These are phyloP conservation scores for Quercus berberidifolia DNA, from an alignment of 306 rosid genomes.

Conservation along the genomic window DNA sequence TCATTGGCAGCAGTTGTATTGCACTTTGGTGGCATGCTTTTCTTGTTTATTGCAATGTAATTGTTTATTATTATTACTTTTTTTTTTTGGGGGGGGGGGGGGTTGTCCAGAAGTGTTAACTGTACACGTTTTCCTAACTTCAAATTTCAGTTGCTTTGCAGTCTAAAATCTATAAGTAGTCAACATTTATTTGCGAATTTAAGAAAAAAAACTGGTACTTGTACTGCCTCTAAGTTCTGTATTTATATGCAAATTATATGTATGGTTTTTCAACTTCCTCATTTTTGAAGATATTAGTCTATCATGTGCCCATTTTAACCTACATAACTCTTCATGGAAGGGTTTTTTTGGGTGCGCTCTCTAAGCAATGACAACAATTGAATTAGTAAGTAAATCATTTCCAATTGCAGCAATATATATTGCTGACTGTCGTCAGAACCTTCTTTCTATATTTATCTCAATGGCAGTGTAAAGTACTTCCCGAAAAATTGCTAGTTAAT, in stretches of 20 bases:
- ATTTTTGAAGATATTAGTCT: background rate
- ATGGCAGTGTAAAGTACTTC: no score
- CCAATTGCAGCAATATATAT: background rate
- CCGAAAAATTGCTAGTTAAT: no score
- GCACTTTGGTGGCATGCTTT: background rate
- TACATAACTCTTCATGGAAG: background rate
- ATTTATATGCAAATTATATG: background rate
- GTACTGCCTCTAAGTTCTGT: no score
- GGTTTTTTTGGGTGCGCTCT: background rate
- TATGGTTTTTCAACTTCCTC: background rate
- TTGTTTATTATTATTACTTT: background rate
- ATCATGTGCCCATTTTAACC: background rate
- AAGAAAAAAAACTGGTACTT: background rate
- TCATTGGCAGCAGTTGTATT: background rate
- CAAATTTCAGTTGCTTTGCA: background rate
- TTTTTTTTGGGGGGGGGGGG: no score
- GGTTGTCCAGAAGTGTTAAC: no score
- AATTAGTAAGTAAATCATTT: background rate
- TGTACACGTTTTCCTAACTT: no score
- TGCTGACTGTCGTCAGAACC: background rate
- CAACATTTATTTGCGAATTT: background rate
- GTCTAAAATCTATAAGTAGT: background rate
- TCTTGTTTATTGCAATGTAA: background rate
- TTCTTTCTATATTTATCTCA: background rate
- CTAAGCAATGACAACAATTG: background rate